phyloP scores from a whole-genome alignment of 257 asterid species.

The Fraxinus americana region DNA sequence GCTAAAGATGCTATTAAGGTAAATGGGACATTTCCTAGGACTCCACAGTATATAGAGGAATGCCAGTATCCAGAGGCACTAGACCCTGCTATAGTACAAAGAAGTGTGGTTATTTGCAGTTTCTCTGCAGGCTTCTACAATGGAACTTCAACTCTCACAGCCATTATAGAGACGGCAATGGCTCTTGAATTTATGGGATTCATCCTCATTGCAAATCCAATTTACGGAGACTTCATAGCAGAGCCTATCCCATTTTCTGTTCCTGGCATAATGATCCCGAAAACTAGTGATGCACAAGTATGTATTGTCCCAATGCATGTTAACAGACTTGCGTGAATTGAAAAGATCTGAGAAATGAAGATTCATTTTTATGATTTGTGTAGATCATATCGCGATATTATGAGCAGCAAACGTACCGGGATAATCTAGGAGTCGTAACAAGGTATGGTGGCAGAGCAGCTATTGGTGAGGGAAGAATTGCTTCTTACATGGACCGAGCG shows the following conservation, averaged over 20 bases:
- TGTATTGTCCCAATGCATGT: conserved; percentile 5
- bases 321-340: background rate
- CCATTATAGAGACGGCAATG: conserved; percentile 64
- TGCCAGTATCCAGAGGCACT: conserved; percentile 84
- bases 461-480: conserved; percentile 82
- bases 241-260: conserved; percentile 80
- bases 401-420: conserved; percentile 58
- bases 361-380: conserved; percentile 11
- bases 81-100: conserved; percentile 53
- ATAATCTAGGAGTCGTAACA: conserved; percentile 42
- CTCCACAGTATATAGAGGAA: conserved; percentile 62
- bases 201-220: conserved; percentile 72
- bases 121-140: conserved; percentile 79
- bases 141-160: conserved; percentile 59
- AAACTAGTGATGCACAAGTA: conserved; percentile 64
- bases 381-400: conserved; percentile 67
- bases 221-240: conserved; percentile 81
- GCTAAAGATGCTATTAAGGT: conserved; percentile 68
- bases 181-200: conserved; percentile 72
- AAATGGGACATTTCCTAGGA: conserved; percentile 52
- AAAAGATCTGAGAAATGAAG: background rate
- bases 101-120: conserved; percentile 79
- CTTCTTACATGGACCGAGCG: conserved; percentile 67
- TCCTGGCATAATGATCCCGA: conserved; percentile 85
- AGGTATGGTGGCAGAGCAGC: conserved; percentile 70